Base-by-base conservation (phyloP, 2,329 filamentous ascomycete genomes). In the Cladobotryum mycophilum region DNA sequence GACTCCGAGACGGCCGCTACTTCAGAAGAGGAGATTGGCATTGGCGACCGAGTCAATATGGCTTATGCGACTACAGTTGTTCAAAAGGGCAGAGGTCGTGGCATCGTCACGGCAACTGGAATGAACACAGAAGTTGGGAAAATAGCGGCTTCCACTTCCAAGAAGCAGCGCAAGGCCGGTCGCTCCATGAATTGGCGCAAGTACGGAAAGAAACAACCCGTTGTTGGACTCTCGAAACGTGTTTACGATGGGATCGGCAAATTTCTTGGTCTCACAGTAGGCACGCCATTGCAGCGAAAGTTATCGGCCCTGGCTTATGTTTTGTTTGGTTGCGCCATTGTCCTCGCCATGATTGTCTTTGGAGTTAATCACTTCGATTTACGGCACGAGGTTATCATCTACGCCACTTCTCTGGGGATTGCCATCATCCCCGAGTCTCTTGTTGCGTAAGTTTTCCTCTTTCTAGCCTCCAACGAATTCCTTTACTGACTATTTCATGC, bases 261-360 rank as follows among this genome's bases (percentile, higher is more conserved):
- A 64, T 82, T 84, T 58, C 74, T 85, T 48, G 82, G 78, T 45
- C 62, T 81, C 22, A 78, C 75, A 4, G 76, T 84, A 53, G 88
- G 88, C 30, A 93, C 88, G 2, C 88, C 88, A 3, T 73, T 93
- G 45, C 87, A 91, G 68, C 80, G 84, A 56, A 90, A 88, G 67
- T 73, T 93, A 46, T 86, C 85, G 53, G 86, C 87, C 59, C 76
- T 93, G 53, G 88, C 88, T 11, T 85, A 90, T 51, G 71, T 87
- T 7, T 79, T 93, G 2, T 90, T 92, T 62, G 82, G 78, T 43
- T 83, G 87, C 53, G 88, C 79, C n/a, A 64, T 81, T 11, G 61
- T 80, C 17, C 68, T 81, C 25, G 78, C 78, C 25, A 72, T 81
- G 50, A 73, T 82, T 41, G 79, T 82, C 11, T 81, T 82, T 60